Evolutionary conservation across 2,329 filamentous ascomycete genomes (phyloP), one percentile per base, ranked within the genome.

Genomic region (Tolypocladium tundrense): DNA sequence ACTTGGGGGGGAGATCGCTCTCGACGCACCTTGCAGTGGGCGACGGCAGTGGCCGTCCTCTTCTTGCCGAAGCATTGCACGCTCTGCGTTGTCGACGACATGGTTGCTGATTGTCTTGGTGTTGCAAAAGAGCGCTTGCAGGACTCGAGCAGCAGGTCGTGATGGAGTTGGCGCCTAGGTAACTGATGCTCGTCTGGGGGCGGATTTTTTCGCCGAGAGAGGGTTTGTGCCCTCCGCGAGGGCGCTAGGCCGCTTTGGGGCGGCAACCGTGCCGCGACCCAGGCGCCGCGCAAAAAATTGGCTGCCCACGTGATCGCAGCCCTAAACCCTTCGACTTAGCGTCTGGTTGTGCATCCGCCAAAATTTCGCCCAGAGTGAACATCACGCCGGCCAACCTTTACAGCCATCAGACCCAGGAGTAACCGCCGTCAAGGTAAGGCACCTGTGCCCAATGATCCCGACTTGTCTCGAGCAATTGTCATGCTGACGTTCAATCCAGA

Each of bases 11-110:
- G 21, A 2, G 40, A 9, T 31, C 41, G 56, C 31, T 56, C 27
- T 19, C 58, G 45, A 74, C 80, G 77, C 83, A 90, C 87, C 87
- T 93, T 92, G 88, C 89, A 93, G 83, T 93, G 90, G 78, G 90
- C 91, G 81, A 95, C 91, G 73, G 87, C 87, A 66, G 87, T 90
- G 72, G 91, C 91, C 75, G 86, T 91, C 85, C 90, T 91, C 86
- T 92, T 92, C 88, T 97, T 97, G 88, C 92, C 92, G 89, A 97
- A 97, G 89, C 91, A 96, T 86, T 96, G 91, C 73, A 91, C 88
- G 79, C 85, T 88, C 81, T 89, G 87, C 71, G 83, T 81, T 72
- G 83, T 79, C 73, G 86, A 81, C 78, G 88, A 87, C 86, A 91
- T 90, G 78, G 74, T 89, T 81, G 76, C 74, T 73, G 71, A 66